phyloP scores from a whole-genome alignment of 2,329 filamentous ascomycete genomes.

The Fusarium sp. region DNA sequence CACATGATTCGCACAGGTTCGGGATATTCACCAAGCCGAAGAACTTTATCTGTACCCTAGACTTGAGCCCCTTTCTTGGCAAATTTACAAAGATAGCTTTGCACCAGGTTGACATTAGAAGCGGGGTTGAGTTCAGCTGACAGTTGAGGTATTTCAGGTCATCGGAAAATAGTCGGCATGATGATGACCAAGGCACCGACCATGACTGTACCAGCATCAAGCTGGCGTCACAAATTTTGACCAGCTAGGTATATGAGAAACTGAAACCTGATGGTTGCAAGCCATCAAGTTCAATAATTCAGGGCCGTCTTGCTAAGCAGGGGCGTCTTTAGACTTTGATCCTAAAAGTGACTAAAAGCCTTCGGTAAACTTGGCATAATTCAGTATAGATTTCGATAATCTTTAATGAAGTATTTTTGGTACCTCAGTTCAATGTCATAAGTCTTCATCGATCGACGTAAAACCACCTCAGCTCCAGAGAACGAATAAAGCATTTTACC shows the following conservation, averaged over 20 bases:
- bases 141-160: background rate
- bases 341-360: no score
- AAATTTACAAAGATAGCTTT: background rate
- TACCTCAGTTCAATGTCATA: no score
- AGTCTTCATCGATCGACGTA: no score
- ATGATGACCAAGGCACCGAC: background rate
- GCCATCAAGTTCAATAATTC: background rate
- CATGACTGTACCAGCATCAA: rapidly evolving
- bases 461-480: no score
- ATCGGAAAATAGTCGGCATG: background rate
- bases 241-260: rapidly evolving
- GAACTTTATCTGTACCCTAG: background rate
- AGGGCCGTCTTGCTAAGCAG: background rate
- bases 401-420: no score
- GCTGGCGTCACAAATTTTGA: rapidly evolving
- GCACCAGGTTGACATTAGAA: background rate
- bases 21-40: rapidly evolving
- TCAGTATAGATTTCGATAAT: no score
- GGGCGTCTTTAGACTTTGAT: no score
- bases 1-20: background rate
- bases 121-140: background rate
- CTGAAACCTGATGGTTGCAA: rapidly evolving
- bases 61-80: background rate
- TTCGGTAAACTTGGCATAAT: no score
- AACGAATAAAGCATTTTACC: rapidly evolving